phyloP scores from a whole-genome alignment of 768 basidiomycete genomes.

The Lactifluus subvellereus region DNA sequence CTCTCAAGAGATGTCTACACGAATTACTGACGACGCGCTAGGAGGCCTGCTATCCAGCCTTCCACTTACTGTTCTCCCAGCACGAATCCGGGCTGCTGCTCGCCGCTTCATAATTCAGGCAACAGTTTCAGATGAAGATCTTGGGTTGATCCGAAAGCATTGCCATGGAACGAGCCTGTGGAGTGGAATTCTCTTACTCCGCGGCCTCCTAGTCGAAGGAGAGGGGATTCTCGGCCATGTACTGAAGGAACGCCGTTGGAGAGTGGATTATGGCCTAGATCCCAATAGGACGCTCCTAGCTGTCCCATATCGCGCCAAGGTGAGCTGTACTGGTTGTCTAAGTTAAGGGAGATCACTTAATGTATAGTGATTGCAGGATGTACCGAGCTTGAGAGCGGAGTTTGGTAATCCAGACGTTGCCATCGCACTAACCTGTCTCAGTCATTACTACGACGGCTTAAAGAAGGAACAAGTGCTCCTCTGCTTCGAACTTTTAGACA shows the following conservation, averaged over 20 bases:
- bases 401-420: no score
- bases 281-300: conserved; percentile 40
- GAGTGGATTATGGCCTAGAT: conserved; percentile 49
- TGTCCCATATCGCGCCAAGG: conserved; percentile 46
- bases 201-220: neutral
- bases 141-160: neutral
- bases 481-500: conserved; percentile 37
- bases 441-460: conserved; percentile 27
- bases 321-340: neutral
- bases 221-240: conserved; percentile 36
- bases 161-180: conserved; percentile 26
- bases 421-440: no score
- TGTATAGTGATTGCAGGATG: conserved; percentile 31
- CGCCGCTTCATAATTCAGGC: conserved; percentile 2
- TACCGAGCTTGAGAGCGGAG: conserved; percentile 34
- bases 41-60: neutral
- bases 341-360: neutral
- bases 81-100: neutral
- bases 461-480: conserved; percentile 34
- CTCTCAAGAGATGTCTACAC: no score
- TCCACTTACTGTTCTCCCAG: neutral
- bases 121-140: neutral
- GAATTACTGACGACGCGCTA: conserved; percentile 1
- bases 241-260: conserved; percentile 39
- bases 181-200: conserved; percentile 37